Conservation (phyloP, 306 rosid genomes). For the Bauhinia variegata region DNA sequence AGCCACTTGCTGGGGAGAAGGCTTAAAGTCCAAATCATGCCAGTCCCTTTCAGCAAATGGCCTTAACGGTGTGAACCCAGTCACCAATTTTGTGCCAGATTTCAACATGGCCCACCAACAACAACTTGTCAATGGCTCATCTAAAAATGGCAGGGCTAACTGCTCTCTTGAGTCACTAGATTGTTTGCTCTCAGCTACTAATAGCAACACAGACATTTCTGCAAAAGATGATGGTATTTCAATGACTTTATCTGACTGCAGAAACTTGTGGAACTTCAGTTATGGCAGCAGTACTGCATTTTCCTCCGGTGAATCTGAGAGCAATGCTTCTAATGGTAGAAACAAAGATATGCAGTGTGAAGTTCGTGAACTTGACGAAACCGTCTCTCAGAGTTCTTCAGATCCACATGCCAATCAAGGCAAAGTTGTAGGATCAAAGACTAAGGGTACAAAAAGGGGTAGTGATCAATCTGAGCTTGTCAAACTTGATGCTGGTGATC, state of each 20-base stretch:
- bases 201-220: constrained; percentile 52
- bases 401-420: constrained; percentile 36
- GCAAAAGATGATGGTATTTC: constrained; percentile 59
- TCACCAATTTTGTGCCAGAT: constrained; percentile 36
- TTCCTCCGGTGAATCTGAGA: constrained; percentile 62
- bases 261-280: constrained; percentile 62
- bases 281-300: constrained; percentile 34
- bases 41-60: constrained; percentile 1
- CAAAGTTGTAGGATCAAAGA: constrained; percentile 31
- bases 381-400: constrained; percentile 47
- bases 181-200: constrained; percentile 57
- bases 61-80: constrained; percentile 17
- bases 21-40: constrained; percentile 9
- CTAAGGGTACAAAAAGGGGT: constrained; percentile 50
- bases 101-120: constrained; percentile 45
- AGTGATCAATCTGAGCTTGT: constrained; percentile 36
- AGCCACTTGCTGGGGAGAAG: constrained; percentile 19
- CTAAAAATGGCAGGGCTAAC: constrained; percentile 10
- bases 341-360: constrained; percentile 32
- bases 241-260: constrained; percentile 53
- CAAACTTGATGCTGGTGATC: constrained; percentile 26
- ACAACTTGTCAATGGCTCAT: constrained; percentile 29
- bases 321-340: constrained; percentile 38
- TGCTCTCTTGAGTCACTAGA: constrained; percentile 54
- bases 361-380: constrained; percentile 41